Conservation (phyloP, 306 rosid species). For the Cucurbita ficifolia region DNA sequence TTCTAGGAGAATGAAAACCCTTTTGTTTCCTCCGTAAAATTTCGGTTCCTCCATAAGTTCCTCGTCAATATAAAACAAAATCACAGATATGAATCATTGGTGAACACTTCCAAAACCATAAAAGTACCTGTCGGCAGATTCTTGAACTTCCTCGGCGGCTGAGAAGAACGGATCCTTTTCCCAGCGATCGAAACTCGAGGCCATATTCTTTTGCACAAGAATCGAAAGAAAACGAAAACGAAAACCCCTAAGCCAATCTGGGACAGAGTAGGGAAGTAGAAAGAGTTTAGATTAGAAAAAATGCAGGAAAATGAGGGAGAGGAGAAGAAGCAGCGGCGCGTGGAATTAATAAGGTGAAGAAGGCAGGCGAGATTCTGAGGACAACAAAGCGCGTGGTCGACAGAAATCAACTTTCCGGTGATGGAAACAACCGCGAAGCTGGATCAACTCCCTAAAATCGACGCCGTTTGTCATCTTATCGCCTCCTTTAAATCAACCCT, state of each 20-base stretch:
- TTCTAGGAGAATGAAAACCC: neutral
- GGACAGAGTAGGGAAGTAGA: neutral
- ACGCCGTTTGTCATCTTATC: neutral
- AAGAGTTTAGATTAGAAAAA: neutral
- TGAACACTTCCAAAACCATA: neutral
- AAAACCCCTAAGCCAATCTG: neutral
- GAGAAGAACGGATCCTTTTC: conserved; percentile 90
- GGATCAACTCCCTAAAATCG: neutral
- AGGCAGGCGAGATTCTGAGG: neutral
- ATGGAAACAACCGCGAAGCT: neutral
- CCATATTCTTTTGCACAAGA: conserved; percentile 24
- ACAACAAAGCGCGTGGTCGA: conserved; percentile 1
- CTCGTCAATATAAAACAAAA: neutral
- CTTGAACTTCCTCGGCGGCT: conserved; percentile 95
- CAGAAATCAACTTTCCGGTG: neutral
- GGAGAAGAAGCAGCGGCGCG: conserved; percentile 6
- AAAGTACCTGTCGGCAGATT: conserved; percentile 77
- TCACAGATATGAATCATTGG: neutral
- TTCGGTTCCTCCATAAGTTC: neutral
- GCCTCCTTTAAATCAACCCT: no score
- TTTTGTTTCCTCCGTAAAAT: neutral
- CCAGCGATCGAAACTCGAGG: conserved; percentile 85
- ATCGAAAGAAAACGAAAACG: neutral
- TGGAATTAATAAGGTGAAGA: neutral
- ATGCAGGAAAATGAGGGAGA: no score